Base-by-base conservation (phyloP, 768 basidiomycete genomes). In the Fomitopsis serialis region DNA sequence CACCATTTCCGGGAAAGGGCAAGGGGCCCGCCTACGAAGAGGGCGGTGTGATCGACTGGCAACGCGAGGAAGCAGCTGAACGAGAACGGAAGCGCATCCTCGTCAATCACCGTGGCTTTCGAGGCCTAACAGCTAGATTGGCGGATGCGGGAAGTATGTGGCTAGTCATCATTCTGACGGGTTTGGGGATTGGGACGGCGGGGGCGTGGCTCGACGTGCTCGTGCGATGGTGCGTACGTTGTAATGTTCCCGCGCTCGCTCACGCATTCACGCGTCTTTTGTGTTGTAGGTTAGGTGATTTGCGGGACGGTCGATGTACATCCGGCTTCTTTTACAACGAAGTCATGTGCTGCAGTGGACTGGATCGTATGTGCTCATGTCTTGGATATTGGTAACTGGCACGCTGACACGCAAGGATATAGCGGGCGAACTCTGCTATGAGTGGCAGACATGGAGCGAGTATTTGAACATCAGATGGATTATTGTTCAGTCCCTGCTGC, bases 181-280 rank as follows among this genome's bases (percentile, higher is more conserved):
- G 85, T 10, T 61, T 84, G 19, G 85, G 84, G 1, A 79, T 87
- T 42, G 87, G 87, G 3, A 68, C 85, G 10, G 76, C 79, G 21
- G 87, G 87, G 23, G 87, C 82, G 3, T 87, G 81, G 80, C 60
- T 89, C 53, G 87, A 89, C 68, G 79, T 89, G 7, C 69, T 88
- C 36, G 86, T 88, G 8, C 82, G 81, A 70, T 89, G 87, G 86
- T 86, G 64, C 40, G 68, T 55, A 13, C n/a, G 19, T 37, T 6
- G 42, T 48, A 32, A 19, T 2, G 22, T 45, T 15, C 6, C 19
- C 15, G 10, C 24, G 6, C 34, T 40, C 17, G 9, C n/a, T 36
- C 17, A 19, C 24, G 8, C 32, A 5, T 21, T 22, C 19, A 21
- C 29, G 32, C n/a, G 29, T n/a, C 7, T 32, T 13, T 17, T 17